Conservation (phyloP, 148 eudicot species). For the Rhododendron ferrugineum region DNA sequence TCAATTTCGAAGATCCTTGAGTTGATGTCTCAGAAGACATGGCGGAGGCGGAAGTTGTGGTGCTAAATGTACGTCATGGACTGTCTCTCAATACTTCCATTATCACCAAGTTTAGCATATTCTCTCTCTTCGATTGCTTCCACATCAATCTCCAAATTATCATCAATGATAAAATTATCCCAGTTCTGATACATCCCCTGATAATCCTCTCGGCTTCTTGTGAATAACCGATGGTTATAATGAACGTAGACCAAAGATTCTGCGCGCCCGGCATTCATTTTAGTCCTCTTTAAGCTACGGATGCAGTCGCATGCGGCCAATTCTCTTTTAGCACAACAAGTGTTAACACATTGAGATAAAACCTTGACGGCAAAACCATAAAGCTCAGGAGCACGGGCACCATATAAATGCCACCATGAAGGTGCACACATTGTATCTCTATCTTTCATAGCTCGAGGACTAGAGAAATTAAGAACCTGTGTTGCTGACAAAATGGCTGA, state of each 20-base stretch:
- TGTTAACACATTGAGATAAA: neutral
- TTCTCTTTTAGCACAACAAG: neutral
- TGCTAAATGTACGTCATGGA: neutral
- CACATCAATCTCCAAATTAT: conserved; percentile 9
- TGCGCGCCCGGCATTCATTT: neutral
- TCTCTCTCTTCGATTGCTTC: conserved; percentile 7
- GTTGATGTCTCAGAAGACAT: neutral
- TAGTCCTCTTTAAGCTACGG: neutral
- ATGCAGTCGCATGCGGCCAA: neutral
- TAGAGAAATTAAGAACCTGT: neutral
- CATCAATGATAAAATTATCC: neutral
- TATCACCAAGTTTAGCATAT: neutral
- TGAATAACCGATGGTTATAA: conserved; percentile 6
- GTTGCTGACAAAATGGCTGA: neutral
- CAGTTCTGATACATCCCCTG: conserved; percentile 5
- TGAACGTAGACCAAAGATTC: conserved; percentile 6
- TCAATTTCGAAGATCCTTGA: neutral
- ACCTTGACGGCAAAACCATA: neutral
- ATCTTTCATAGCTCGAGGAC: neutral
- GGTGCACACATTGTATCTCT: neutral
- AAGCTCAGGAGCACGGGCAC: conserved; percentile 4
- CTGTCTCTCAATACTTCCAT: neutral
- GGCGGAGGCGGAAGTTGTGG: neutral
- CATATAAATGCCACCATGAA: conserved; percentile 7
- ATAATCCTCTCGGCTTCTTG: conserved; percentile 6